Base-by-base conservation (phyloP, 257 asterid species). In the Solanum lignicaule region DNA sequence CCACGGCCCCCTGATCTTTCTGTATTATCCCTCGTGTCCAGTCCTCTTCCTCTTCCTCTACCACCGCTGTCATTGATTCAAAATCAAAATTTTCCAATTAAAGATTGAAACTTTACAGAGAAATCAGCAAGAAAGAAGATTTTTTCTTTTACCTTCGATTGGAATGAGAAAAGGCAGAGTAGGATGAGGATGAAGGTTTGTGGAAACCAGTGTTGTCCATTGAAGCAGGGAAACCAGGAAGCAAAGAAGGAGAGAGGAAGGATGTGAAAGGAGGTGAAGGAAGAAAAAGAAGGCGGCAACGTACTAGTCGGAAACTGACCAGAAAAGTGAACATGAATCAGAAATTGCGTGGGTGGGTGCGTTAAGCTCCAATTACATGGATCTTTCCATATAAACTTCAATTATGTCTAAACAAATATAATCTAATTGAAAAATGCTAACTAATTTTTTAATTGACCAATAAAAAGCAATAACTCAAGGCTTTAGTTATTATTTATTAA, bases 1-100 rank as follows among this genome's bases (percentile, higher is more conserved):
- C 91, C 90, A 25, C 92, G 89, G 58, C 93, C 94, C 88, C 91
- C 90, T 12, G 91, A 87, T 87, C 94, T 90, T 62, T 90, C 93
- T 3, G 83, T 89, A 87, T 43, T 83, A 78, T 88, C 95, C 69
- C 78, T 92, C 85, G 71, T 81, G 87, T 90, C 93, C 76, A 43
- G 13, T 81, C 93, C 92, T 88, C 16, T 76, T 43, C 60, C 83
- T 76, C 93, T 90, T 10, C 94, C 96, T 90, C 95, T 71, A 73
- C 91, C 94, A 86, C 93, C 87, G 89, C 92, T 85, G 84, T 87
- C 48, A 86, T 66, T 76, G 89, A 71, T 29, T 88, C 69, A 74
- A 35, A 82, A 86, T 13, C 60, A 15, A 12, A 55, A 69, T 8
- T 87, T 85, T 39, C 48, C 79, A 69, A 52, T 69, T 58, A 52